Evolutionary conservation across 257 asterid genomes (phyloP).

Genomic region (Eucommia ulmoides): DNA sequence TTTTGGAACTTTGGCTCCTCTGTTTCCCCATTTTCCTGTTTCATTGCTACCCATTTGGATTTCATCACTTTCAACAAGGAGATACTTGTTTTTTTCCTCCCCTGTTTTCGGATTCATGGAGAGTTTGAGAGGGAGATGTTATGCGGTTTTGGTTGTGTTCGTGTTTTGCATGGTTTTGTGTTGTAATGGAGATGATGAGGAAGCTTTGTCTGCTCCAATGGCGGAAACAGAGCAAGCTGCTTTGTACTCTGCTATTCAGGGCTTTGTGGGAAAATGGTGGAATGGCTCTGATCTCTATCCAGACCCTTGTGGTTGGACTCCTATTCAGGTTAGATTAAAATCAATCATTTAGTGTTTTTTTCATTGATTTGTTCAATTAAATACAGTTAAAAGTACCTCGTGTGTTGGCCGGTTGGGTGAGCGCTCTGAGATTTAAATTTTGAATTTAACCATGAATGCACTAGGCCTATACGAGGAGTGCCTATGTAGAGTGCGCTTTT

Average conservation of each 20-base stretch:
- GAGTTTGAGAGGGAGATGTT: conserved; percentile 15
- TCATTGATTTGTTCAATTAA: neutral
- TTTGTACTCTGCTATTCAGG: conserved; percentile 73
- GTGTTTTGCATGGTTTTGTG: conserved; percentile 16
- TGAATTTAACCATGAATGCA: too few relatives aligned
- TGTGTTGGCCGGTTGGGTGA: too few relatives aligned
- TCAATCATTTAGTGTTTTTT: neutral
- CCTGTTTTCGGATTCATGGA: conserved; percentile 22
- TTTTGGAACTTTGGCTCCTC: too few relatives aligned
- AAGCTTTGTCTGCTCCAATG: conserved; percentile 49
- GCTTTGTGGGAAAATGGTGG: conserved; percentile 94
- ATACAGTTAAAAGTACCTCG: too few relatives aligned
- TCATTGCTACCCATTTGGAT: too few relatives aligned
- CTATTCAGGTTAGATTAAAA: conserved; percentile 60
- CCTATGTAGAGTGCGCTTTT: neutral
- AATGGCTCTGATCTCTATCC: conserved; percentile 99
- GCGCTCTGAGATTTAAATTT: too few relatives aligned
- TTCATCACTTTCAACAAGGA: too few relatives aligned
- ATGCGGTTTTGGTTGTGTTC: conserved; percentile 19
- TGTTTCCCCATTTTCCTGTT: too few relatives aligned
- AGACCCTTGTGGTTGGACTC: conserved; percentile 99
- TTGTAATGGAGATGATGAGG: conserved; percentile 56
- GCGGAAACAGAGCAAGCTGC: conserved; percentile 52
- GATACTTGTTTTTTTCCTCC: neutral
- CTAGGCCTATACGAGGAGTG: too few relatives aligned